Evolutionary conservation across 352 stramenopile genomes (phyloP), one percentile per base, ranked within the genome.

Genomic region (Thraustochytrium sp.): DNA sequence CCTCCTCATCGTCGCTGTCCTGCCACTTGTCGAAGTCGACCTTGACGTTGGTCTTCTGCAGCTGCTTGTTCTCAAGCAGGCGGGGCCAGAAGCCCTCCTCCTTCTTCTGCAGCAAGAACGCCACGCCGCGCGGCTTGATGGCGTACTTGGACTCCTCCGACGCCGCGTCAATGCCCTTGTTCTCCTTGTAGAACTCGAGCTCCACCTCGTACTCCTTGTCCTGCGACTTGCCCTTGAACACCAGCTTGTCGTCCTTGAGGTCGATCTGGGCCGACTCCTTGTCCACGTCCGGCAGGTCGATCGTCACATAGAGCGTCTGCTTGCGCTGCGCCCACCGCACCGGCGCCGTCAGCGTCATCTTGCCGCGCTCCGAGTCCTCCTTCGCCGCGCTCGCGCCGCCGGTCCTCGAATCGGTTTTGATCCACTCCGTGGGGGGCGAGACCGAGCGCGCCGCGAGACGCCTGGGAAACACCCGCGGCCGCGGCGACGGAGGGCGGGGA

Each of bases 241-340:
- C 40, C 21, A 97, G 90, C 83, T 89, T 94, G 82, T 93, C 94
- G 88, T 94, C 90, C 38, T 85, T 93, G 34, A 97, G 90, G 76
- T 90, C 90, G 54, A 97, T 92, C 86, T 96, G 92, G 87, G 75
- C 75, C 34, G 75, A 62, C 23, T 97, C 92, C 89, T 97, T 92
- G 89, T 95, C 94, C 49, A 97, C 92, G 84, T 97, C 95, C 84
- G 93, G 89, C 38, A 98, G 87, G 86, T 97, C 93, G 85, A 98
- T 96, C 0, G 96, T 98, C 84, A 98, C 90, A 85, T 97, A 98
- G 31, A 98, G 80, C 82, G 94, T 94, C 85, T 98, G 94, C 76
- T 94, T 97, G 88, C 95, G 92, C 88, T 98, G 96, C 63, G 96
- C 96, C 94, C 95, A 98, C 89, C 98, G 97, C 54, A 97, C 92